Evolutionary conservation across 192 early-diverging fungal species (phyloP), one percentile per base, ranked within the genome.

Genomic region (Entomortierella beljakovae): DNA sequence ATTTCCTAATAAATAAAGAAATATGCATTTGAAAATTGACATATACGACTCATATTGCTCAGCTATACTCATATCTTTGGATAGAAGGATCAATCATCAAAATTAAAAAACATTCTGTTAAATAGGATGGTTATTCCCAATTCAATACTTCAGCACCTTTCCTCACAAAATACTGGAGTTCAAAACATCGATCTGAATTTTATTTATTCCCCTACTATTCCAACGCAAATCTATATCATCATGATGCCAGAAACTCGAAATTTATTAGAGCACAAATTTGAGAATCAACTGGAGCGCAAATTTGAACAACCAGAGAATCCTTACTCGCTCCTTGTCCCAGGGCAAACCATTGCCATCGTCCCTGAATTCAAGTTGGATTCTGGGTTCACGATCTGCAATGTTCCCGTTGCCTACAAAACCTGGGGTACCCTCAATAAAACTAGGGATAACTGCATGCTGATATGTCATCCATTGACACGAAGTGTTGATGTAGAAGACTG

Each of bases 391-490:
- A 85, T 99, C 23, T 68, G 68, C 35, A 32, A 94, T 43, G 92
- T 95, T 10, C 95, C 96, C 15, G 92, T 98, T 1, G 97, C 95
- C 31, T 99, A 96, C 89, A 97, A 99, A 80, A 96, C 98, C 6
- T 99, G 94, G 94, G 98, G 98, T 35, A 88, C 71, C 42, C 86
- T 99, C 29, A 96, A 95, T 70, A 80, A 75, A 6, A 59, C 83
- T 7, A 86, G 79, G 16, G 83, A 90, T 61, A 99, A 98, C 76
- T 94, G 89, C 48, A 94, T 98, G 92, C 90, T 99, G 23, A 94
- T 98, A 43, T 99, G 98, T 82, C 98, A 98, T 74, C 97, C 98
- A 2, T 81, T 99, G 50, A 94, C 94, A 46, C 96, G 98, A 25
- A 96, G 94, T 40, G 87, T 94, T 6, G 97, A 98, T 76, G 95